phyloP scores from a whole-genome alignment of 371 early-diverging fungal species.

The Rhizomucor pusillus region DNA sequence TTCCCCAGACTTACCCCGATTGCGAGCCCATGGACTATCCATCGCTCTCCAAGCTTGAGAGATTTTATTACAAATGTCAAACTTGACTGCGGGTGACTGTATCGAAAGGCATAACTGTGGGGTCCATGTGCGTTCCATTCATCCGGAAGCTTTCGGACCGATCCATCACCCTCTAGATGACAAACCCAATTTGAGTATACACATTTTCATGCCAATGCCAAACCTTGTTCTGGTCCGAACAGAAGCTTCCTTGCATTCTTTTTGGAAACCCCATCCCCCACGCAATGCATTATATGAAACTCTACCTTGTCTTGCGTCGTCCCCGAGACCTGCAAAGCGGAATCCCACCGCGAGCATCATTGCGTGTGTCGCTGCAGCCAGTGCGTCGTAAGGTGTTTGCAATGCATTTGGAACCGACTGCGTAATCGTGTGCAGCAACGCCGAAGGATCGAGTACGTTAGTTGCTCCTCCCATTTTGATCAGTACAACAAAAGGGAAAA shows the following conservation, averaged over 20 bases:
- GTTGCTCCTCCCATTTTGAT: conserved; percentile 8
- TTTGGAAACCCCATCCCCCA: background rate
- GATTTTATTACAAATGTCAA: conserved; percentile 71
- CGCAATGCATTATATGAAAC: too few relatives aligned
- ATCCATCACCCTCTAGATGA: conserved; percentile 34
- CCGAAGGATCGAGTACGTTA: conserved; percentile 39
- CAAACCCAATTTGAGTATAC: conserved; percentile 4
- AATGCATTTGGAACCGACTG: conserved; percentile 24
- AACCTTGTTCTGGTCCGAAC: too few relatives aligned
- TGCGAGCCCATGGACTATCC: conserved; percentile 65
- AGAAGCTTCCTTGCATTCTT: background rate
- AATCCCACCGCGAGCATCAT: conserved; percentile 64
- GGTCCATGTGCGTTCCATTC: conserved; percentile 60
- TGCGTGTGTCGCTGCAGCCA: conserved; percentile 56
- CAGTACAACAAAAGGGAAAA: too few relatives aligned
- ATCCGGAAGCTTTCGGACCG: conserved; percentile 35
- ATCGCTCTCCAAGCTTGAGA: conserved; percentile 60
- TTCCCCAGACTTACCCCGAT: conserved; percentile 47
- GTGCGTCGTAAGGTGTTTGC: conserved; percentile 49
- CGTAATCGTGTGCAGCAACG: conserved; percentile 27
- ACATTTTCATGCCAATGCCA: background rate
- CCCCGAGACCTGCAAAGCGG: conserved; percentile 61
- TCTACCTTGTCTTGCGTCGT: conserved; percentile 50
- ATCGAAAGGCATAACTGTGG: conserved; percentile 61
- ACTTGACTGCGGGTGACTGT: conserved; percentile 68